Base-by-base conservation (phyloP, 306 rosid genomes). In the Canavalia ensiformis region DNA sequence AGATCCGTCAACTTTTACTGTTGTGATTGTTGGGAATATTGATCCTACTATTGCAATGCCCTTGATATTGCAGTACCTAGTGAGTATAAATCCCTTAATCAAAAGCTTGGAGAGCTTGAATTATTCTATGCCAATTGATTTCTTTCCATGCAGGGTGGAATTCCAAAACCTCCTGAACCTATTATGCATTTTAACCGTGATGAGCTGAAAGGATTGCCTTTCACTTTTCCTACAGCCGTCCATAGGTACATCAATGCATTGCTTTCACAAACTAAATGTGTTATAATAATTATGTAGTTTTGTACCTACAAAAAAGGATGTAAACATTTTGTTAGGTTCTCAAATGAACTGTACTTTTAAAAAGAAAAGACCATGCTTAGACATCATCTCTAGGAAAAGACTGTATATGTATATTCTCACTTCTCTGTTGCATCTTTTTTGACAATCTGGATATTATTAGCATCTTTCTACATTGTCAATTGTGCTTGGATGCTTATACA, bases 1-100 rank as follows among this genome's bases (percentile, higher is more conserved):
- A 84, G 99, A 95, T 82, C 99, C 99, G 73, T 93, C 97, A 55
- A 88, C 92, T 65, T 95, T 92, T 84, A 91, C 97, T 12, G 89
- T 95, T 74, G 97, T 90, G 67, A 86, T 95, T 86, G 95, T 90
- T 75, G 99, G 99, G 81, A 95, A 90, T 74, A 89, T 95, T 10
- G 93, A 89, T 88, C 91, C 97, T 12, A 84, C 90, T 25, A 80
- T 90, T 75, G 99, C 97, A 67, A 85, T 91, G 83, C 99, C 99
- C 87, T 87, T 95, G 58, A 91, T 95, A 87, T 69, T 89, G 89
- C 97, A 91, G 86, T 95, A 95, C 87, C 87, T 95, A 86, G 97
- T 93, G 83, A 82, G 97, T 89, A 54, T 13, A 81, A 54, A 30
- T 81, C 68, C 34, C 58, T 80, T 77, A 55, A 63, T 49, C 79